Evolutionary conservation across 2,329 filamentous ascomycete species (phyloP), one percentile per base, ranked within the genome.

Genomic region (Phialophora expanda): DNA sequence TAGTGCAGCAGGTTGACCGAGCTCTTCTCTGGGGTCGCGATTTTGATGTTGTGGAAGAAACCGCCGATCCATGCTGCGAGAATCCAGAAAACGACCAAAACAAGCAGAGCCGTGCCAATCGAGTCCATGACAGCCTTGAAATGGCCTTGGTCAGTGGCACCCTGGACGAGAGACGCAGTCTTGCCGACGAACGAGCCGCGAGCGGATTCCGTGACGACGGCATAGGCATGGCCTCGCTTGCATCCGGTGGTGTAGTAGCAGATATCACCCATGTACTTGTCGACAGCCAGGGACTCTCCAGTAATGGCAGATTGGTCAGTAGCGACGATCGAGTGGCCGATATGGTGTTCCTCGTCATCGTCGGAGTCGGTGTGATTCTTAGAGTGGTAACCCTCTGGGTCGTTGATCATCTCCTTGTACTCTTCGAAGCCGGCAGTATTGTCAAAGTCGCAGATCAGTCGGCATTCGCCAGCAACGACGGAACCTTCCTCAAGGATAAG

Each of bases 41-140:
- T 86, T 71, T 82, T 81, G 70, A 91, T 76, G 79, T 90, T 82
- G 76, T 87, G 89, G 86, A 87, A 91, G 85, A 92, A 92, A 77
- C 88, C 89, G 78, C 90, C 89, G 72, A 92, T 90, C 90, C 90
- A 92, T 73, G 88, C 84, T 64, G 86, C 81, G 74, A 92, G 83
- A 78, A 92, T 90, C 84, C 86, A 92, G 81, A 90, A 89, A 79
- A 92, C 88, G 81, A 92, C 90, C 69, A 92, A 83, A 73, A 92
- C 89, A 73, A 92, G 84, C 64, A 92, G 84, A 67, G 87, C 82
- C 61, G 89, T 91, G 79, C 89, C 89, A 75, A 92, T 92, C 76
- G 86, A 89, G 85, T 92, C 89, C 90, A 92, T 92, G 83, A 92
- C 90, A 71, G 89, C 89, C 83, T 92, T 91, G 86, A 91, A 91